Base-by-base conservation (phyloP, 2,329 filamentous ascomycete species). In the Exophiala xenobiotica region DNA sequence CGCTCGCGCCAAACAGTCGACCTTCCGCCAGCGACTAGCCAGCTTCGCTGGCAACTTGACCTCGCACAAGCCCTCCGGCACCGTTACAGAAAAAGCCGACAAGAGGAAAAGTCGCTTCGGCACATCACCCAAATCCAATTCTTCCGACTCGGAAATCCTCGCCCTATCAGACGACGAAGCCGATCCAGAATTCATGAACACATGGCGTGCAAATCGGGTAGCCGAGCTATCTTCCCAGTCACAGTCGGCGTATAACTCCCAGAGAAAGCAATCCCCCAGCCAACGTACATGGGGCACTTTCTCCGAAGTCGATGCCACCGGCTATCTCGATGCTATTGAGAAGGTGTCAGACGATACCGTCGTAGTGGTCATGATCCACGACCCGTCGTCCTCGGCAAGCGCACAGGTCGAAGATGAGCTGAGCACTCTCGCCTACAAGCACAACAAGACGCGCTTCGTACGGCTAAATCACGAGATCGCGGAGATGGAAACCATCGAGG, bases 311-410 rank as follows among this genome's bases (percentile, higher is more conserved):
- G 91, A 97, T 74, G 92, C 90, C 6, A 76, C 87, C 58, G 93
- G 91, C 14, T 99, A 95, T 64, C 79, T 99, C n/a, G 91, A 97
- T 69, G 91, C 92, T 49, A 90, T 97, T 61, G 93, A 99, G 73
- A 93, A 90, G 71, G 89, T 92, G 3, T 78, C 83, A 31, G 73
- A 84, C 41, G 88, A 92, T 40, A 92, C 89, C 0, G 80, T 87
- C 3, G 91, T 97, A 1, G 87, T 96, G 2, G 93, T 99, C 22
- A 95, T 92, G 72, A 90, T 99, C 59, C 93, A 90, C 69, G 90
- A 96, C 65, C 81, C 88, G 55, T 80, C 87, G 88, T 95, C 87
- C 54, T 79, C 86, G 51, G 85, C 92, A 58, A 95, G 88, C 40
- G 75, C 80, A 35, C 80, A 89, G 51, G 86, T 96, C 54, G 89